Percentiles rank a stretch among this genome's conserved stretches.
Evolutionary conservation across 805 yeast species (phyloP).

Genomic region (Candida argentea): DNA sequence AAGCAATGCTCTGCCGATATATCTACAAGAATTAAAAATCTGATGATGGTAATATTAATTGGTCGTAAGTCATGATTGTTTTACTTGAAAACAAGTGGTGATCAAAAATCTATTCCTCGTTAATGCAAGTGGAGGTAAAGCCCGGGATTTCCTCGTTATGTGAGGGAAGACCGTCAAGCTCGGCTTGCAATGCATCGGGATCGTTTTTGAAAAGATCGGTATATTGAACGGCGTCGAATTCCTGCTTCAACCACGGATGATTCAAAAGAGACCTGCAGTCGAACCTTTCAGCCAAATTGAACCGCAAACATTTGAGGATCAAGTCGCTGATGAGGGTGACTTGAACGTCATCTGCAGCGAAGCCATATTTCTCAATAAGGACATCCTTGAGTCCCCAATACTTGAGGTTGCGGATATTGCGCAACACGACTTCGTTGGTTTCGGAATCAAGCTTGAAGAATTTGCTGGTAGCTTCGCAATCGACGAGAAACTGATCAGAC

Average conservation of each 20-base stretch:
- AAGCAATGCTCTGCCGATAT: constrained; percentile 1
- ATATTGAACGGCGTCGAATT: constrained; percentile 1
- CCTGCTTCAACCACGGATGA: constrained; percentile 40
- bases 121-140: constrained; percentile 17
- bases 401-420: constrained; percentile 37
- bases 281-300: constrained; percentile 38
- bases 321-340: constrained; percentile 36
- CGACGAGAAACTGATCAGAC: constrained; percentile 25
- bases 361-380: constrained; percentile 38
- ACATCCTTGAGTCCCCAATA: constrained; percentile 44
- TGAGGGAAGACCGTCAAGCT: constrained; percentile 14
- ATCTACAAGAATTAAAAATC: constrained; percentile 1
- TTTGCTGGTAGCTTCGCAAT: constrained; percentile 29
- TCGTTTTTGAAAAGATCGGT: constrained; percentile 3
- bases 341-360: constrained; percentile 21
- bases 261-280: constrained; percentile 45
- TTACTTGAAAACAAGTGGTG: too few species aligned
- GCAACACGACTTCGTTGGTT: constrained; percentile 21
- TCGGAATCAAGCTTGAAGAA: constrained; percentile 26
- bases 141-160: constrained; percentile 20
- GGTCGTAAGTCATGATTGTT: too few species aligned
- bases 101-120: constrained; percentile 4
- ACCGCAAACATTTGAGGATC: constrained; percentile 38
- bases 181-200: constrained; percentile 4
- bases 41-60: constrained; percentile 1